phyloP scores from a whole-genome alignment of 495 filamentous ascomycete genomes.

The Tetracladium setigerum region DNA sequence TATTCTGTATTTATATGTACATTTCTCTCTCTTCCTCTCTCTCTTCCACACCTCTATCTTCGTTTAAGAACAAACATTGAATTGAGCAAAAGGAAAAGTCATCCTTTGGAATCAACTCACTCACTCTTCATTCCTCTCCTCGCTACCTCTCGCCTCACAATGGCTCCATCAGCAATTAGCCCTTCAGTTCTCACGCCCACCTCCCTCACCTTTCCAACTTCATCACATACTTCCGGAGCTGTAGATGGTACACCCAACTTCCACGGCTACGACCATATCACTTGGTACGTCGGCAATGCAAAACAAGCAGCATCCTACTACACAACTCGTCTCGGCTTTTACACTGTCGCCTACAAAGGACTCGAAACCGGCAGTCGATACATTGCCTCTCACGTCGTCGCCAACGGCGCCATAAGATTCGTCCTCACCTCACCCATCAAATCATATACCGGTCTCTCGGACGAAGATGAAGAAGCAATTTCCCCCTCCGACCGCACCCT shows the following conservation, averaged over 20 bases:
- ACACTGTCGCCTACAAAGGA: constrained; percentile 70
- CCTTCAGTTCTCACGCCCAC: constrained; percentile 37
- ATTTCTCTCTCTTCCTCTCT: background rate
- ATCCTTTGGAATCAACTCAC: background rate
- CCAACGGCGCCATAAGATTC: constrained; percentile 71
- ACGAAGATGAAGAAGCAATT: constrained; percentile 41
- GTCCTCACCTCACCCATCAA: constrained; percentile 77
- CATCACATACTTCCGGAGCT: constrained; percentile 28
- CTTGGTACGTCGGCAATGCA: constrained; percentile 94
- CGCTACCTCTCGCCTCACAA: constrained; percentile 19
- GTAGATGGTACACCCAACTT: constrained; percentile 43
- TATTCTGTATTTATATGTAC: background rate
- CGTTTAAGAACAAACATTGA: background rate
- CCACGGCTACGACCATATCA: constrained; percentile 78
- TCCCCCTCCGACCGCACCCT: constrained; percentile 43
- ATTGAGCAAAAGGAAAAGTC: background rate
- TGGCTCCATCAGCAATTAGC: constrained; percentile 69
- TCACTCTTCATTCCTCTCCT: constrained; percentile 2
- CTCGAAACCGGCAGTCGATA: constrained; percentile 77
- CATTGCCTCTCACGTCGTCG: constrained; percentile 72
- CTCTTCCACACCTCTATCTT: background rate
- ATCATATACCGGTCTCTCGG: constrained; percentile 30
- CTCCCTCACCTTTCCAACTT: constrained; percentile 30
- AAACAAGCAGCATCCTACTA: constrained; percentile 88
- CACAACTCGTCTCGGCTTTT: constrained; percentile 76